Evolutionary conservation across 192 early-diverging fungal genomes (phyloP), one percentile per base, ranked within the genome.

Genomic region (Coemansia aciculifera): DNA sequence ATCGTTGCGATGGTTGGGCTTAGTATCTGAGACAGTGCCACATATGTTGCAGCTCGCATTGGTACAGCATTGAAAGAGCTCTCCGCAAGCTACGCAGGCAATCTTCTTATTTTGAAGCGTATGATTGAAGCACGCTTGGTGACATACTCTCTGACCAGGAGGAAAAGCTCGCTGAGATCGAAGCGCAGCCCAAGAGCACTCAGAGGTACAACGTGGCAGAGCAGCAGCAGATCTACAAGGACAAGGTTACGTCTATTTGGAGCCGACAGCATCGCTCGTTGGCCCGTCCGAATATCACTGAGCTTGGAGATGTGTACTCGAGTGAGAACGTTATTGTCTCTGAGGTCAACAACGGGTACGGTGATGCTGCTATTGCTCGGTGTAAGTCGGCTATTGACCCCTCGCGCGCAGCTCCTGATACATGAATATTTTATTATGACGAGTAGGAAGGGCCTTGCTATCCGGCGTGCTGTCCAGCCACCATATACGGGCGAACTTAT

Each of bases 201-300:
- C 24, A 2, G 67, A 78, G 89, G 21, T 94, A 92, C 71, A 92
- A 90, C 66, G 90, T 96, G 32, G 91, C 93, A 15, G 96, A 98
- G 73, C 95, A 98, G 78, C 94, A 97, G 77, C 89, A 93, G 67
- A 93, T 95, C 6, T 98, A 98, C 78, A 86, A 85, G 66, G 92
- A 95, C 64, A 95, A 98, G 86, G 94, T 97, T 64, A 86, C 87
- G 24, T 83, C 93, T 23, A 97, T 97, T 51, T 98, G 97, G 97
- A 94, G 91, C 59, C 88, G 90, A 38, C 97, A 98, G 73, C 87
- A 87, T 46, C 61, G 76, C 40, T 79, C 91, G 1, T 78, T 98
- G 40, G 86, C 87, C 27, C 88, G 76, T n/a, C 61, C 56, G 4
- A 66, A 77, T 44, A 59, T 19, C 12, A 31, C 24, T 5, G 17